Evolutionary conservation across 441 rosid species (phyloP).

Genomic region (Biscutella laevigata): DNA sequence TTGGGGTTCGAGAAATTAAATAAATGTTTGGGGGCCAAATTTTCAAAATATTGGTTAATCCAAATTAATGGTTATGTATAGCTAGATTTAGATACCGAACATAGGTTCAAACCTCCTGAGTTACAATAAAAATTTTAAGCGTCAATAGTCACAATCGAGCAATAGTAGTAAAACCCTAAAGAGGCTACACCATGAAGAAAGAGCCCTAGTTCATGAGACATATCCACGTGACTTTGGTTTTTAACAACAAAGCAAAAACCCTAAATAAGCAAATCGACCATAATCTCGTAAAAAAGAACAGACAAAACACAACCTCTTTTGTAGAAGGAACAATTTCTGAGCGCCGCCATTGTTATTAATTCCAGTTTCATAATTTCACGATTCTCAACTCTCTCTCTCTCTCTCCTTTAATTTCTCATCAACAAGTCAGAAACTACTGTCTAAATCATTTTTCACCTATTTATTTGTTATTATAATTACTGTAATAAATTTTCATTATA

Average conservation of each 20-base stretch:
- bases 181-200: slow-evolving; percentile 23
- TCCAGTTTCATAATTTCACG: slow-evolving; percentile 26
- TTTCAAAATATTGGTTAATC: too few relatives aligned
- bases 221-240: slow-evolving; percentile 27
- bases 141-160: slow-evolving; percentile 25
- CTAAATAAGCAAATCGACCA: slow-evolving; percentile 30
- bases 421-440: slow-evolving; percentile 10
- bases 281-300: slow-evolving; percentile 30
- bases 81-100: too few relatives aligned
- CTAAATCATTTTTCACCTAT: neutral
- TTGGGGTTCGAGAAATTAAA: too few relatives aligned
- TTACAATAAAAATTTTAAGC: too few relatives aligned
- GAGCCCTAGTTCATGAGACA: slow-evolving; percentile 28
- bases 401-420: slow-evolving; percentile 5
- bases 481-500: neutral
- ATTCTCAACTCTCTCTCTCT: slow-evolving; percentile 9
- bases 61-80: too few relatives aligned
- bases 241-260: neutral
- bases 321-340: slow-evolving; percentile 34
- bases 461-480: neutral
- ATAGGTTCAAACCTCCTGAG: too few relatives aligned
- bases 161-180: slow-evolving; percentile 14
- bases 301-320: slow-evolving; percentile 29
- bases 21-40: too few relatives aligned
- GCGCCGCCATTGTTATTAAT: slow-evolving; percentile 27